Evolutionary conservation across 1,284 basidiomycete species (phyloP).

Genomic region (Schizophyllum amplum): DNA sequence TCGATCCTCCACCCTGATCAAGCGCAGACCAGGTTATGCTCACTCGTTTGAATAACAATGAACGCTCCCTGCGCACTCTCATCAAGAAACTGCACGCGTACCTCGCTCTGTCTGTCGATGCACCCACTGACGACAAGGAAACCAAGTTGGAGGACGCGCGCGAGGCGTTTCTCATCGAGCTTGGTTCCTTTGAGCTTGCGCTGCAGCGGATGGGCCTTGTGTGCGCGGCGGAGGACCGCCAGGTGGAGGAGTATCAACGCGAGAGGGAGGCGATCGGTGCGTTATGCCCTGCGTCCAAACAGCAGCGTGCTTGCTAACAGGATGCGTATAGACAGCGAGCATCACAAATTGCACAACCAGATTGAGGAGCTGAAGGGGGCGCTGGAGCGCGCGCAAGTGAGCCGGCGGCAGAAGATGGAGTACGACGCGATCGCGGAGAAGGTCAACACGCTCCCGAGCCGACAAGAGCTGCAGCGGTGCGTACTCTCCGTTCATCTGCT

Average conservation of each 20-base stretch:
- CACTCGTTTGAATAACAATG: slow-evolving; percentile 67
- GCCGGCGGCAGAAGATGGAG: slow-evolving; percentile 70
- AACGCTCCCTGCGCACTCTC: slow-evolving; percentile 64
- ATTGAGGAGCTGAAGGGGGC: slow-evolving; percentile 68
- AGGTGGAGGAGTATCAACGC: slow-evolving; percentile 71
- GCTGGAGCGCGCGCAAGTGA: slow-evolving; percentile 68
- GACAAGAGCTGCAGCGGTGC: slow-evolving; percentile 67
- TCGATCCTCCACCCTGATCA: slow-evolving; percentile 11
- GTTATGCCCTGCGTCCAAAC: slow-evolving; percentile 18
- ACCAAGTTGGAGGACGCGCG: slow-evolving; percentile 52
- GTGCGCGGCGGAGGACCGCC: slow-evolving; percentile 72
- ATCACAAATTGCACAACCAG: slow-evolving; percentile 52
- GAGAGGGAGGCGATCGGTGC: slow-evolving; percentile 64
- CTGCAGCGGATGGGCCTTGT: slow-evolving; percentile 72
- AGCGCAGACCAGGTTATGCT: slow-evolving; percentile 64
- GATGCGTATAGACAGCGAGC: slow-evolving; percentile 50
- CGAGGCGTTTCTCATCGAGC: slow-evolving; percentile 68
- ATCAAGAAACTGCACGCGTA: slow-evolving; percentile 75
- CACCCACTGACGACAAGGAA: slow-evolving; percentile 25
- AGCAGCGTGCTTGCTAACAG: slow-evolving; percentile 9
- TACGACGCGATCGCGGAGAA: slow-evolving; percentile 77
- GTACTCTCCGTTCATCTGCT: slow-evolving; percentile 19
- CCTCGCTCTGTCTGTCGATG: slow-evolving; percentile 44
- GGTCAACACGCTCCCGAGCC: slow-evolving; percentile 66
- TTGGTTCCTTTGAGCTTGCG: slow-evolving; percentile 63